phyloP scores from a whole-genome alignment of 306 rosid species.

The Macrotyloma uniflorum region DNA sequence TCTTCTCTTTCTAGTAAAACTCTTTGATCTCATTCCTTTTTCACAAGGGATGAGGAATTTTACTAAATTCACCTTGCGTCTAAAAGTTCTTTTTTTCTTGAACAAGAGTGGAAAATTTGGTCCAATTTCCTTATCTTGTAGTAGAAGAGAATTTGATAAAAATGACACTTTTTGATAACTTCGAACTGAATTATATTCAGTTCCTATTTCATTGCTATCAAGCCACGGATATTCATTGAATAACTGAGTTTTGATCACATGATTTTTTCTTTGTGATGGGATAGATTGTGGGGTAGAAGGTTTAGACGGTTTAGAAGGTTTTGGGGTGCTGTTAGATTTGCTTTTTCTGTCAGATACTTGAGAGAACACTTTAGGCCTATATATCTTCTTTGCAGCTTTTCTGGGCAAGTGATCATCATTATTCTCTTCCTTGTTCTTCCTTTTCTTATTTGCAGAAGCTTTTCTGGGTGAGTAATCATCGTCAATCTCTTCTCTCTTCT shows the following conservation, averaged over 20 bases:
- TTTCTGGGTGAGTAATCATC: no score
- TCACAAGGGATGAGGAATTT: neutral
- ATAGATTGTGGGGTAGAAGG: constrained; percentile 39
- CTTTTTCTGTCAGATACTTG: neutral
- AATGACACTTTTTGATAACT: neutral
- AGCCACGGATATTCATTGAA: neutral
- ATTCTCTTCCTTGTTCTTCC: neutral
- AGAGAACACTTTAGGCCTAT: constrained; percentile 42
- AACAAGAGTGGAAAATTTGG: constrained; percentile 1
- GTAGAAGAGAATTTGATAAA: neutral
- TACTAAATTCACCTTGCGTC: neutral
- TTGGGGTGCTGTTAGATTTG: neutral
- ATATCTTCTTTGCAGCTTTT: constrained; percentile 35
- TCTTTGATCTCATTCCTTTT: constrained; percentile 34
- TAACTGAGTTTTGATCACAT: neutral
- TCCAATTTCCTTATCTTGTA: neutral
- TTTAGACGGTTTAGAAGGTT: no score
- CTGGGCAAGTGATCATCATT: neutral
- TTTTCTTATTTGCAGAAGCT: no score
- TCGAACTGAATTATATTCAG: neutral
- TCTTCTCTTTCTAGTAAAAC: neutral
- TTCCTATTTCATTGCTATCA: neutral
- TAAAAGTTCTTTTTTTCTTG: constrained; percentile 18
- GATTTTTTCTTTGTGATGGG: constrained; percentile 2
- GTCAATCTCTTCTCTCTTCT: no score